Base-by-base conservation (phyloP, 2,329 filamentous ascomycete species). In the Thelonectria blattea region DNA sequence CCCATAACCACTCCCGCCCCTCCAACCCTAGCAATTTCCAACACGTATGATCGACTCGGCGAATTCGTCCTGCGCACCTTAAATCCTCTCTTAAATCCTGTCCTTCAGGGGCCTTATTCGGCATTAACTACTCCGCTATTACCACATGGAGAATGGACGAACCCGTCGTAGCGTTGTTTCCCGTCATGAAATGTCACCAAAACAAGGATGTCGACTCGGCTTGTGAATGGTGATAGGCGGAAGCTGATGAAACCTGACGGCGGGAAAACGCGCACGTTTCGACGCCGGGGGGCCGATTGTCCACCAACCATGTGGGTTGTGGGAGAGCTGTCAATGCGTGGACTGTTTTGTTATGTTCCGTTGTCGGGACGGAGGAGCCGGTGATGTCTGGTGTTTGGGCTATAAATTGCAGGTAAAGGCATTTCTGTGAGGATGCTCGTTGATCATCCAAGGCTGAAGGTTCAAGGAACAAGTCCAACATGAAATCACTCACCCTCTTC, bases 401-500 rank as follows among this genome's bases (percentile, higher is more conserved):
- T 53, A 53, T 53, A 53, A 46, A 53, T 4, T 9, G 8, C 27
- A 2, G 8, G 27, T 30, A 7, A 30, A 30, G 27, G 27, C 27
- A 30, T 30, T 9, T 30, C 27, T 9, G 9, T 24, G 5, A 30
- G 4, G 7, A 7, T 30, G 27, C 27, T 30, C 27, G 8, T 24
- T 7, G 27, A 30, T 9, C 8, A 24, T 30, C 27, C 27, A 30
- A 30, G 8, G 22, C 6, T 24, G 3, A 30, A 30, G 22, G 22
- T 10, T 10, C 5, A 9, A 30, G 8, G 27, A 30, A 30, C 8
- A 39, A 3, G n/a, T n/a, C 24, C 50, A 54, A 59, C 2, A 59
- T 59, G 56, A 59, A 51, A 42, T 54, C 56, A 2, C 43, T 54
- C 7, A 12, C 49, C 12, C 27, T 60, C 37, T 41, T 56, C 32